Evolutionary conservation across 108 stramenopile species (phyloP).

Genomic region (Discostella pseudostelligera): DNA sequence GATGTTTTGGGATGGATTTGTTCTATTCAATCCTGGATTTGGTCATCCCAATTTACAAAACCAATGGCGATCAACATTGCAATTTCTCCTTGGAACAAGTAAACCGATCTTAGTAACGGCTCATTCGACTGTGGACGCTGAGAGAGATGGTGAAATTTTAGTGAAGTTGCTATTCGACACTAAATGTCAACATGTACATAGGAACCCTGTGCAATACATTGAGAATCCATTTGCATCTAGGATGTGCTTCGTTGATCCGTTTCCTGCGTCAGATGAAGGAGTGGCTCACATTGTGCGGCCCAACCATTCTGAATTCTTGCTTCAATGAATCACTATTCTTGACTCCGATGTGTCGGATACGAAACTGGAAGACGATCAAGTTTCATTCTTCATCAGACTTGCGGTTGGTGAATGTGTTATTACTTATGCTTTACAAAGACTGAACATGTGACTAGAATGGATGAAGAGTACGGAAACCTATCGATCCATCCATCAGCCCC

Average conservation of each 20-base stretch:
- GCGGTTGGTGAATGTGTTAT: too few species aligned
- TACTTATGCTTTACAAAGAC: too few species aligned
- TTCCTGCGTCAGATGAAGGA: slow-evolving; percentile 9
- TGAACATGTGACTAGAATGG: too few species aligned
- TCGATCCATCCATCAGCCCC: too few species aligned
- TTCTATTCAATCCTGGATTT: slow-evolving; percentile 87
- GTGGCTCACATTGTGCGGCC: slow-evolving; percentile 58
- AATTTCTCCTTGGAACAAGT: slow-evolving; percentile 36
- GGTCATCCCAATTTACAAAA: slow-evolving; percentile 76
- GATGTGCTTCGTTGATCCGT: slow-evolving; percentile 75
- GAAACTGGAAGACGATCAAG: too few species aligned
- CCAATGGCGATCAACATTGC: slow-evolving; percentile 67
- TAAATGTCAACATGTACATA: background rate
- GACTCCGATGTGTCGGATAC: too few species aligned
- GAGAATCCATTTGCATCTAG: slow-evolving; percentile 72
- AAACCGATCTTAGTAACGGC: slow-evolving; percentile 70
- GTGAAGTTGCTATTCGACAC: background rate
- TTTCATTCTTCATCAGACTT: too few species aligned
- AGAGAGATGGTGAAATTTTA: slow-evolving; percentile 54
- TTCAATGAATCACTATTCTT: background rate
- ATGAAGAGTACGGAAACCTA: too few species aligned
- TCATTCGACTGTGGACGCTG: slow-evolving; percentile 65
- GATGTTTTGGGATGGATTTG: slow-evolving; percentile 53
- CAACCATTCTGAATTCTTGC: slow-evolving; percentile 47
- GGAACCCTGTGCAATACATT: slow-evolving; percentile 22